Conservation (phyloP, 441 rosid genomes). For the Pelargonium fulgidum region DNA sequence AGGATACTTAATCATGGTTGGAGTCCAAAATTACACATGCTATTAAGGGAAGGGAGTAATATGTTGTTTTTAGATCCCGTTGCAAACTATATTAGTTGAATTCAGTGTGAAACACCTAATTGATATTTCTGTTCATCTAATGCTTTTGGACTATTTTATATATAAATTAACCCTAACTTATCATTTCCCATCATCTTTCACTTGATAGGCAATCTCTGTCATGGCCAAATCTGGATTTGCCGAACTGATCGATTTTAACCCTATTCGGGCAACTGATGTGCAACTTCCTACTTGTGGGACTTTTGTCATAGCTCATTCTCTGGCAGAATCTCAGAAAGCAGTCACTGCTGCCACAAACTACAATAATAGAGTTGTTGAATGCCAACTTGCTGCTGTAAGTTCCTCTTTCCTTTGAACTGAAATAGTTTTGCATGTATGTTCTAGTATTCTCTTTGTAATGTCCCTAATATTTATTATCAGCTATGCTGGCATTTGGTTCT, state of each 20-base stretch:
- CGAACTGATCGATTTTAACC: conserved; percentile 97
- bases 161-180: conserved; percentile 5
- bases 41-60: not conserved
- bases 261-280: conserved; percentile 88
- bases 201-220: conserved; percentile 78
- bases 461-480: not conserved
- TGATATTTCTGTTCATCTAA: not conserved
- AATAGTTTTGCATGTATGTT: not conserved
- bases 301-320: conserved; percentile 85
- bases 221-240: conserved; percentile 97
- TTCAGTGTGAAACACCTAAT: not conserved
- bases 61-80: not conserved
- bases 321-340: conserved; percentile 95
- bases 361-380: conserved; percentile 93
- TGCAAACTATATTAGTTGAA: not conserved
- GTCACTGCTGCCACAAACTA: conserved; percentile 95
- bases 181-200: conserved; percentile 7
- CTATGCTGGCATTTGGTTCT: not conserved
- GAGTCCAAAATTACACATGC: no score
- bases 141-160: not conserved
- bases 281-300: conserved; percentile 89
- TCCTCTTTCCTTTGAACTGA: conserved; percentile 3
- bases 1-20: no score
- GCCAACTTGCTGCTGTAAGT: conserved; percentile 85
- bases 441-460: not conserved